These are phyloP conservation scores for Prunus yedoensis DNA, from an alignment of 331 rosid genomes.

Conservation along the genomic window DNA sequence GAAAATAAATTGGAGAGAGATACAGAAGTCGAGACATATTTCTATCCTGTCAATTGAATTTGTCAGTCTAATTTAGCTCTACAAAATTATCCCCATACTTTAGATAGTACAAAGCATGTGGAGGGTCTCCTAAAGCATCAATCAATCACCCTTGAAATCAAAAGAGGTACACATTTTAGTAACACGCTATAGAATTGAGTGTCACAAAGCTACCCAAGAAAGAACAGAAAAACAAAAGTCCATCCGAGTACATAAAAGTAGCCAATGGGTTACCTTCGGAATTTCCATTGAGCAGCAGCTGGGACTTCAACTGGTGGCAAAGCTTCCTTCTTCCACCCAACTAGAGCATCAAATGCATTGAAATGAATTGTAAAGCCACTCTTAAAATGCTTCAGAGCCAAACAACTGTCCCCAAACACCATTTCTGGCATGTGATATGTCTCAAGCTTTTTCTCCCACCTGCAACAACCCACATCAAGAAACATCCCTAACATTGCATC, in stretches of 20 bases:
- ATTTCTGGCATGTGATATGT: conserved; percentile 94
- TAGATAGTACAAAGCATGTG: not conserved
- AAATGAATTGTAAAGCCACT: conserved; percentile 78
- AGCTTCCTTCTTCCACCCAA: conserved; percentile 95
- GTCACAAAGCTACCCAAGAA: not conserved
- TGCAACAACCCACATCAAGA: conserved; percentile 36
- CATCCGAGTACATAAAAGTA: not conserved
- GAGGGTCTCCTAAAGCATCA: not conserved
- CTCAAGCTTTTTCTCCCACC: conserved; percentile 86
- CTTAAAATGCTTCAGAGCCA: conserved; percentile 60
- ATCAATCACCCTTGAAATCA: not conserved
- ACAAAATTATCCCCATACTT: not conserved
- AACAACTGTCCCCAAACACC: conserved; percentile 85
- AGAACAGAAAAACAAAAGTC: not conserved
- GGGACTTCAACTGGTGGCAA: conserved; percentile 97
- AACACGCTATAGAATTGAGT: not conserved
- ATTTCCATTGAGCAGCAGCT: conserved; percentile 97
- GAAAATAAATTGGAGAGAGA: not conserved
- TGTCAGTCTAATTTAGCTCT: not conserved
- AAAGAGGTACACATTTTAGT: not conserved
- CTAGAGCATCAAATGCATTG: conserved; percentile 88
- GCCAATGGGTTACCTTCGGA: conserved; percentile 51
- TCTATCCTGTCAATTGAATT: not conserved
- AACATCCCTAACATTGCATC: not conserved
- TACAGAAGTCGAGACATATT: not conserved